A percentile compares a stretch with the other conserved stretches of the same genome.
phyloP scores from a whole-genome alignment of 495 filamentous ascomycete genomes.

The Hyaloscypha variabilis region DNA sequence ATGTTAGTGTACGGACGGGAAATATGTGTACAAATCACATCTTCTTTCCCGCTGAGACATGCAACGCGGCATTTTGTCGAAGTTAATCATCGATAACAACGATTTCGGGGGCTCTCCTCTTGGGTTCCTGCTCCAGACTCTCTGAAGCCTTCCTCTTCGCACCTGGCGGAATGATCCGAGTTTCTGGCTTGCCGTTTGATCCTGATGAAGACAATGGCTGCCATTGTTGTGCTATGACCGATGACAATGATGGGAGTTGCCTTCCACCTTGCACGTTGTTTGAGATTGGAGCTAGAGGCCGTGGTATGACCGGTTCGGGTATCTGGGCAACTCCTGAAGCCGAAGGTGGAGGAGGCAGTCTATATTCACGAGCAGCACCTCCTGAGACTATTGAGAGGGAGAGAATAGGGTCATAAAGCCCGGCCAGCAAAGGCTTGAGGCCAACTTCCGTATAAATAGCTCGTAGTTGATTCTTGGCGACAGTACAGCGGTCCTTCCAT shows the following conservation, averaged over 20 bases:
- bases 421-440: slow-evolving; percentile 9
- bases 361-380: not conserved
- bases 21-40: too few relatives aligned
- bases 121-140: not conserved
- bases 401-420: not conserved
- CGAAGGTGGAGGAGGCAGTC: not conserved
- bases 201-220: not conserved
- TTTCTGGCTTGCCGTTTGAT: not conserved
- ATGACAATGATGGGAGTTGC: not conserved
- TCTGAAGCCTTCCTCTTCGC: not conserved
- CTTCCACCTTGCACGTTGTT: not conserved
- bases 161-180: not conserved
- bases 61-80: too few relatives aligned
- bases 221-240: not conserved
- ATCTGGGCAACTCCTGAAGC: not conserved
- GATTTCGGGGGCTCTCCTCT: not conserved
- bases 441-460: not conserved
- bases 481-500: not conserved
- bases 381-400: not conserved
- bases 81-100: not conserved
- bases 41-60: too few relatives aligned
- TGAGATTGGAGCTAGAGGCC: not conserved
- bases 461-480: slow-evolving; percentile 2
- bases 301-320: not conserved
- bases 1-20: too few relatives aligned